Evolutionary conservation across 306 rosid species (phyloP).

Genomic region (Lathyrus tuberosus): DNA sequence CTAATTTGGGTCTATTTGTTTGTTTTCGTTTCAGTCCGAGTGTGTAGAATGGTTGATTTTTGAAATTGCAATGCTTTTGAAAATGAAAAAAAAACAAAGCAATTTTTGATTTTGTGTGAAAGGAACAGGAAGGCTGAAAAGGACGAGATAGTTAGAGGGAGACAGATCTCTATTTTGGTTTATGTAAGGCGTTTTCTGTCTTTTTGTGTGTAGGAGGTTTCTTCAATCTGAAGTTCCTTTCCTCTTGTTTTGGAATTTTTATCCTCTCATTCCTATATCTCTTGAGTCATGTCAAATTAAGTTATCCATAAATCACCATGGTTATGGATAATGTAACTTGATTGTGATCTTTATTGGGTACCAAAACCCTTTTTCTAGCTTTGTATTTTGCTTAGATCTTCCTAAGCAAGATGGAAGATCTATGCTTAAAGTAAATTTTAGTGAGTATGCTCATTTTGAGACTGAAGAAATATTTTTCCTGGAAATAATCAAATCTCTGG

Average conservation of each 20-base stretch:
- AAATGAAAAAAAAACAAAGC: background rate
- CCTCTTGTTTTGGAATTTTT: slow-evolving; percentile 28
- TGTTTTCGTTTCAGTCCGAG: slow-evolving; percentile 36
- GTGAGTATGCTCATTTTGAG: slow-evolving; percentile 28
- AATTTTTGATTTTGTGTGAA: slow-evolving; percentile 23
- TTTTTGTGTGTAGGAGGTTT: slow-evolving; percentile 13
- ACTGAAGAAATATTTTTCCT: background rate
- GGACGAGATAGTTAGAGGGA: slow-evolving; percentile 25
- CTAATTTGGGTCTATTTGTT: slow-evolving; percentile 43
- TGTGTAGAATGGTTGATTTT: slow-evolving; percentile 33
- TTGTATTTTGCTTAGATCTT: slow-evolving; percentile 22
- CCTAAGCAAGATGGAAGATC: slow-evolving; percentile 28
- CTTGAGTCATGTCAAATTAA: slow-evolving; percentile 23
- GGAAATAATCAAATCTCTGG: slow-evolving; percentile 8
- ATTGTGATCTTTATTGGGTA: slow-evolving; percentile 30
- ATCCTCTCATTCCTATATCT: slow-evolving; percentile 11
- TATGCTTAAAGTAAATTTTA: slow-evolving; percentile 24
- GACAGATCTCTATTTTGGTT: slow-evolving; percentile 43
- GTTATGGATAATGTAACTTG: slow-evolving; percentile 20
- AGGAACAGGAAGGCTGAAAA: slow-evolving; percentile 11
- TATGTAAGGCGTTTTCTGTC: slow-evolving; percentile 21
- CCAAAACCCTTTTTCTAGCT: slow-evolving; percentile 21
- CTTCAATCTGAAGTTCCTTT: slow-evolving; percentile 40
- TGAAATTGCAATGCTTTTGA: slow-evolving; percentile 30
- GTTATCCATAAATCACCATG: background rate